Evolutionary conservation across 1,139 yeast genomes (phyloP).

Genomic region (Scheffersomyces illinoinensis): DNA sequence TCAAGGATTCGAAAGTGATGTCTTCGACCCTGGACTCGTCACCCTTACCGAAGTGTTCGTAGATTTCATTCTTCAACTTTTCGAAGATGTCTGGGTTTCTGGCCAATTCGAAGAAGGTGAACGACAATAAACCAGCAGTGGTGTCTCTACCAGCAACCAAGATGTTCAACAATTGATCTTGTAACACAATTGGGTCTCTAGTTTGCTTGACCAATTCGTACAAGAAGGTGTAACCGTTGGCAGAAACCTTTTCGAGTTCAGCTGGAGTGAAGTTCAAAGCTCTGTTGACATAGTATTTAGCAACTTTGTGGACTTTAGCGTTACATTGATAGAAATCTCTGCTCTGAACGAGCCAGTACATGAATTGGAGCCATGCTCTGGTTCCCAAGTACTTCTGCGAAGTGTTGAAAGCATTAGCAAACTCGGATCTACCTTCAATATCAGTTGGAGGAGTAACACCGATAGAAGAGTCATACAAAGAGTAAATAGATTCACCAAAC

Average conservation of each 20-base stretch:
- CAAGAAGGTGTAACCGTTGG: constrained; percentile 49
- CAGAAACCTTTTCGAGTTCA: constrained; percentile 31
- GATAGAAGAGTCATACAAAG: constrained; percentile 31
- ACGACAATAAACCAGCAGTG: constrained; percentile 55
- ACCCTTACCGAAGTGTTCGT: constrained; percentile 31
- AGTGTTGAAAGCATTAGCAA: constrained; percentile 44
- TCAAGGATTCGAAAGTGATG: constrained; percentile 23
- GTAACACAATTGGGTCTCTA: constrained; percentile 46
- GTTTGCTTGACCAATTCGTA: constrained; percentile 54
- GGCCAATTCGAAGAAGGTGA: constrained; percentile 46
- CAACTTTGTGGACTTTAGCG: constrained; percentile 34
- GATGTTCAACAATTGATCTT: constrained; percentile 54
- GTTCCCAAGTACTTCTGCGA: constrained; percentile 38
- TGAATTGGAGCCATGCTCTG: constrained; percentile 37
- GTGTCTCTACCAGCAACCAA: constrained; percentile 60
- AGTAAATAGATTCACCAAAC: constrained; percentile 54
- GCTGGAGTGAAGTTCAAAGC: constrained; percentile 22
- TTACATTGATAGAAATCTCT: constrained; percentile 32
- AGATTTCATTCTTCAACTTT: constrained; percentile 40
- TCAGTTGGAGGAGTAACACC: constrained; percentile 15
- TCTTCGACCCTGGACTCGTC: constrained; percentile 14
- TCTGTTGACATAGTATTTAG: constrained; percentile 24
- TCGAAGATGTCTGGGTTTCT: constrained; percentile 41
- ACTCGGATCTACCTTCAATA: constrained; percentile 33
- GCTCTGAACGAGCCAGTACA: constrained; percentile 34